Base-by-base conservation (phyloP, 352 stramenopile species). In the Aphanomyces stellatus region DNA sequence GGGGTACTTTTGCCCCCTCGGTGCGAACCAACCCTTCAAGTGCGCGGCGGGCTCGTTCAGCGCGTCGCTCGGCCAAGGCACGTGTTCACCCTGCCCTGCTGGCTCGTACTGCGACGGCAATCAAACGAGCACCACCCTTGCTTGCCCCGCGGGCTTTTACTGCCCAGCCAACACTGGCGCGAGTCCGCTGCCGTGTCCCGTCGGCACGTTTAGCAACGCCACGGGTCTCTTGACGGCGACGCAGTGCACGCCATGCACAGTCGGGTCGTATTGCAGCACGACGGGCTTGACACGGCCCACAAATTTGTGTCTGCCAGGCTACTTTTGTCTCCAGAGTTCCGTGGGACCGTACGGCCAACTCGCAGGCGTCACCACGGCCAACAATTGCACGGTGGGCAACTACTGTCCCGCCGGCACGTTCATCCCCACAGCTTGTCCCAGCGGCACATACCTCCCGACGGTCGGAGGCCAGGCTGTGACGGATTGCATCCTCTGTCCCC, bases 41-140 rank as follows among this genome's bases (percentile, higher is more conserved):
- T 63, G 55, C 25, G 40, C 34, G 5, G 55, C 48, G 49, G 55
- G 55, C 4, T 46, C 40, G 6, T 63, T 33, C 27, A 43, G 33
- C 19, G n/a, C 30, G 10, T 25, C 8, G 6, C 17, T 51, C 3
- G 55, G 55, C 13, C 55, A 63, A 51, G 69, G 76, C 0, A 83
- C 96, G 64, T 98, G 93, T 53, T 76, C 81, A 27, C 40, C 73
- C 22, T 98, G 93, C 70, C 76, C 85, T 6, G 72, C 79, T 13
- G 92, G 92, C 0, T 81, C 74, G 27, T 98, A 90, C 49, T 98
- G 93, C 68, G 90, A 97, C 53, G 87, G 82, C 66, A 0, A 37
- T 53, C 2, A 77, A 76, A 82, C 73, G 0, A 31, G 56, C 0
- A 84, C 87, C 1, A 80, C 71, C 0, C 80, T 78, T 0, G 63